Evolutionary conservation across 2,329 filamentous ascomycete species (phyloP).

Genomic region (Aureobasidium vineae): DNA sequence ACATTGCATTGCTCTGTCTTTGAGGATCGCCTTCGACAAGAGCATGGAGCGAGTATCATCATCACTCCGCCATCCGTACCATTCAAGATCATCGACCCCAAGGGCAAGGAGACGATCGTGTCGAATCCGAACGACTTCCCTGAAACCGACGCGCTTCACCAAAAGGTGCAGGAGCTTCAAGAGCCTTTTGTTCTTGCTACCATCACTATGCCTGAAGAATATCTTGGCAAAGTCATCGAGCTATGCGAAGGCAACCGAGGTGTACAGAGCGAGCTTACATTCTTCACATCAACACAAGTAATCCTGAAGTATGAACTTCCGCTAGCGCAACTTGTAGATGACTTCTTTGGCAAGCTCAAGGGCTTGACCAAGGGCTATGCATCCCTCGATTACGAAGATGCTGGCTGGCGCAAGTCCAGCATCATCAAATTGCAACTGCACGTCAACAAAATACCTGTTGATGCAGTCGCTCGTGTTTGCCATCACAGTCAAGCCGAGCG

Average conservation of each 20-base stretch:
- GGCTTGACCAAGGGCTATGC: constrained; percentile 93
- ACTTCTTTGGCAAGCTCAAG: constrained; percentile 96
- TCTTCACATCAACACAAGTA: constrained; percentile 88
- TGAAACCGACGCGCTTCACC: constrained; percentile 60
- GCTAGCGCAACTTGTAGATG: constrained; percentile 85
- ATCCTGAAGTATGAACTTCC: constrained; percentile 92
- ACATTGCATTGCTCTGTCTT: constrained; percentile 99
- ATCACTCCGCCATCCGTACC: constrained; percentile 95
- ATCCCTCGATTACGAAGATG: constrained; percentile 93
- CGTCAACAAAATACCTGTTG: constrained; percentile 90
- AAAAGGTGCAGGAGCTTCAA: constrained; percentile 60
- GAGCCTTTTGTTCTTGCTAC: constrained; percentile 79
- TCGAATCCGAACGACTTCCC: constrained; percentile 88
- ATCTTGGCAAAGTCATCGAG: constrained; percentile 91
- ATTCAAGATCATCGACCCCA: constrained; percentile 75
- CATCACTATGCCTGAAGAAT: constrained; percentile 89
- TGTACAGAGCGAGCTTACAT: constrained; percentile 80
- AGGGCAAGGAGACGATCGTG: constrained; percentile 75
- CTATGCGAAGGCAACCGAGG: constrained; percentile 89
- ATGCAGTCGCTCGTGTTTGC: constrained; percentile 88
- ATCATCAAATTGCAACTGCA: constrained; percentile 88
- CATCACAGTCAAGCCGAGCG: constrained; percentile 78
- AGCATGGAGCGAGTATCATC: constrained; percentile 92
- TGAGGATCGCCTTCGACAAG: constrained; percentile 88
- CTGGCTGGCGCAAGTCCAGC: constrained; percentile 75